Conservation (phyloP, 2,329 filamentous ascomycete species). For the Curvularia hawaiiensis region DNA sequence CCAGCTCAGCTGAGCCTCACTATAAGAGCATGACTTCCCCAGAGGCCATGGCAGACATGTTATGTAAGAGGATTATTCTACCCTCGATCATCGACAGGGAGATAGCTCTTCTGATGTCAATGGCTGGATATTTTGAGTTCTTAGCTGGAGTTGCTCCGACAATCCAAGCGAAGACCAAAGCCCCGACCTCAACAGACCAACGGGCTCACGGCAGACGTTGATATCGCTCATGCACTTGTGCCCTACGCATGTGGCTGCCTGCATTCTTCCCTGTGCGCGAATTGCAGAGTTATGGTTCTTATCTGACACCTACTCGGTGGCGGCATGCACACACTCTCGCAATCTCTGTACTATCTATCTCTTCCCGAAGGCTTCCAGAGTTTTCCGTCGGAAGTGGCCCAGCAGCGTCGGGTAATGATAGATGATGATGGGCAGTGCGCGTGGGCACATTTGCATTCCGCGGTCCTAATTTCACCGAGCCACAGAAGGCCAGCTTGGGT, state of each 20-base stretch:
- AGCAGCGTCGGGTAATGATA: neutral
- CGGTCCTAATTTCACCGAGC: conserved; percentile 1
- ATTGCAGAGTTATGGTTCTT: neutral
- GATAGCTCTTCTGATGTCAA: too few species aligned
- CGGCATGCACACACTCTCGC: neutral
- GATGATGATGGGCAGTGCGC: neutral
- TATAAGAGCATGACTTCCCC: too few species aligned
- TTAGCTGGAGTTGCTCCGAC: too few species aligned
- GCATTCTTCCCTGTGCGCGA: neutral
- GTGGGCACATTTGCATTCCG: neutral
- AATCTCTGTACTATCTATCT: neutral
- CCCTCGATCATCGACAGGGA: too few species aligned
- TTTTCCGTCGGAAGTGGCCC: conserved; percentile 11
- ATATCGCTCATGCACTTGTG: neutral
- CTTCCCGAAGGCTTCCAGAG: neutral
- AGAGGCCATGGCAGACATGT: too few species aligned
- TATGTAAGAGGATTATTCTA: too few species aligned
- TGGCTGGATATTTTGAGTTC: too few species aligned
- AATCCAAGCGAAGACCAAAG: neutral
- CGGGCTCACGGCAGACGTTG: neutral
- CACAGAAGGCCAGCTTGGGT: neutral
- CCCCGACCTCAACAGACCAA: neutral
- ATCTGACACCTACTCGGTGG: neutral
- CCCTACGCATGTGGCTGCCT: neutral
- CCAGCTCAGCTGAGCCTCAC: too few species aligned